Evolutionary conservation across 2,329 filamentous ascomycete genomes (phyloP).

Genomic region (Periglandula ipomoeae): DNA sequence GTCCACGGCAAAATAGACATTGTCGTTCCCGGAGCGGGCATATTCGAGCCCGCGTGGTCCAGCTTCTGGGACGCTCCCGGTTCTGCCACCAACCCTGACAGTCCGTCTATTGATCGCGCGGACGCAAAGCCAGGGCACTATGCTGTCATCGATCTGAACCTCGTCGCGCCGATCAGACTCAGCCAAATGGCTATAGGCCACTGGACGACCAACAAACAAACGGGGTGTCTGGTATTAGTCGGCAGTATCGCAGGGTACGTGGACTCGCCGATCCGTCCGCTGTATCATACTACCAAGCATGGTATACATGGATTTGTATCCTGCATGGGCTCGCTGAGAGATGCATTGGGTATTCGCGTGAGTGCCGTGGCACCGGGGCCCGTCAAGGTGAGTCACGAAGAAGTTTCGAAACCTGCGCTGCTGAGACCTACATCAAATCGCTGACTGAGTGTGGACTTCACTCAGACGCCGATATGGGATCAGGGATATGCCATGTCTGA

Average conservation of each 20-base stretch:
- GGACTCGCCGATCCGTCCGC: conserved; percentile 20
- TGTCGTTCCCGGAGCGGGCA: conserved; percentile 27
- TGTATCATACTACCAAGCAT: conserved; percentile 29
- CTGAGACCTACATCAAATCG: too few relatives aligned
- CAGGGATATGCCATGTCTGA: conserved; percentile 22
- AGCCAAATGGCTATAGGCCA: conserved; percentile 28
- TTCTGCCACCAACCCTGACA: conserved; percentile 20
- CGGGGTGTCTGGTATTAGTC: conserved; percentile 23
- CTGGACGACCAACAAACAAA: conserved; percentile 22
- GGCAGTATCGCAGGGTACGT: conserved; percentile 26
- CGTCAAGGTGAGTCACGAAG: conserved; percentile 19
- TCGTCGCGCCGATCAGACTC: conserved; percentile 26
- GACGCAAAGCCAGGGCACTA: conserved; percentile 24
- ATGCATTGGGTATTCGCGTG: conserved; percentile 23
- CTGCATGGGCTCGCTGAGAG: conserved; percentile 20
- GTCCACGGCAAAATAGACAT: conserved; percentile 24
- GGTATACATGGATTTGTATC: conserved; percentile 27
- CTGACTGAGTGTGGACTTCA: too few relatives aligned
- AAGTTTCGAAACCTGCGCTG: too few relatives aligned
- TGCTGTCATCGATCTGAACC: conserved; percentile 25
- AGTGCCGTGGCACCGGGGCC: conserved; percentile 24
- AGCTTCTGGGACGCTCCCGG: conserved; percentile 27
- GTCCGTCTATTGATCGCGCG: conserved; percentile 17
- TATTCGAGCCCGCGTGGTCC: conserved; percentile 27
- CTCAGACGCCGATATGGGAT: conserved; percentile 24